Base-by-base conservation (phyloP, 176 grass and related monocot species). In the maize (Zea mays) region DNA sequence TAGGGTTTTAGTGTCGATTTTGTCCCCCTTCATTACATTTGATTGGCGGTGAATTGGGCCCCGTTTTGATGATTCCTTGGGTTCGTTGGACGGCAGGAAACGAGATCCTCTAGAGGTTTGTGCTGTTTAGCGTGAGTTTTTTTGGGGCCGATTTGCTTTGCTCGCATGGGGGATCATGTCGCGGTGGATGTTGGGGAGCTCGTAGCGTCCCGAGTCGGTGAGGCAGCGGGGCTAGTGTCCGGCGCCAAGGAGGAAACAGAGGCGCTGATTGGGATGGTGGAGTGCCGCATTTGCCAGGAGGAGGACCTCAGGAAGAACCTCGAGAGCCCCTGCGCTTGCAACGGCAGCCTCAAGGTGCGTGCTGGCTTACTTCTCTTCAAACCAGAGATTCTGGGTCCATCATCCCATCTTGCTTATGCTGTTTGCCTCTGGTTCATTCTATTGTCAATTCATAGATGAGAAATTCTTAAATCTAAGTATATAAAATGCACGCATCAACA, bases 221-320 rank as follows among this genome's bases (percentile, higher is more conserved):
- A 81, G 36, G 74, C 67, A 37, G 84, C 41, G 27, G 54, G 86
- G 21, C 37, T 46, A 38, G 77, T 37, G 65, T 43, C 71, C 59
- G 19, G 66, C 35, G 44, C 55, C 19, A 76, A 66, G 60, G 84
- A 79, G 15, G 86, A 91, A 66, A 60, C 62, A 38, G 86, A 86
- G 48, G 68, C 85, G 42, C 94, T 91, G 65, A 91, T 93, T 84
- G 81, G 83, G 79, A 84, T 75, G 44, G 89, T 85, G 51, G 91
- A 97, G 67, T 97, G 94, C 74, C 91, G 94, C 69, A 97, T 97
- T 81, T 97, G 94, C 91, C 94, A 97, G 65, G 94, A 97, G 62
- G 94, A 97, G 77, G 94, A 97, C 75, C 76, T 87, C 19, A 44
- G 77, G 13, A 91, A 89, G 72, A 93, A 93, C 21, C 84, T 97